Evolutionary conservation across 208 protist genomes (phyloP).

Genomic region (Blechomonas ayalai): DNA sequence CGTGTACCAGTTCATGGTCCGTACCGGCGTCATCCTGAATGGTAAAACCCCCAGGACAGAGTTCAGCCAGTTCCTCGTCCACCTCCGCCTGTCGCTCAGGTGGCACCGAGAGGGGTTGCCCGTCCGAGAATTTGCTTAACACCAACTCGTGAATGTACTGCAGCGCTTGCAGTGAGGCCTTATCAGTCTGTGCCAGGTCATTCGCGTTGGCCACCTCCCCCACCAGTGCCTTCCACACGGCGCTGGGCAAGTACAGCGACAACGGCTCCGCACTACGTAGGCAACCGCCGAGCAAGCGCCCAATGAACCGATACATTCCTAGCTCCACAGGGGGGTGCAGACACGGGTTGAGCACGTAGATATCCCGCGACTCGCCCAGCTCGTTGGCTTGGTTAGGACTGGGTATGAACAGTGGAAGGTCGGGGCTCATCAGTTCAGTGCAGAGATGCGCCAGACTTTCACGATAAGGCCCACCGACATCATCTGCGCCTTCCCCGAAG

Average conservation of each 20-base stretch:
- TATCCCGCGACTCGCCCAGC: conserved; percentile 71
- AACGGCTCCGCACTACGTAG: conserved; percentile 89
- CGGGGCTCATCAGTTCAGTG: conserved; percentile 78
- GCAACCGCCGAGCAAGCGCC: conserved; percentile 92
- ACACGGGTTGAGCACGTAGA: conserved; percentile 65
- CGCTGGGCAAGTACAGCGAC: conserved; percentile 84
- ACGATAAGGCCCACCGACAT: conserved; percentile 91
- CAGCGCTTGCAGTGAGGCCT: conserved; percentile 39
- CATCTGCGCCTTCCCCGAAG: conserved; percentile 88
- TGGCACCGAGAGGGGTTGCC: background rate
- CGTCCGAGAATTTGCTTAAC: background rate
- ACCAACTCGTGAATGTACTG: conserved; percentile 39
- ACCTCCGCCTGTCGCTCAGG: too few relatives aligned
- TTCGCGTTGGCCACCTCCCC: conserved; percentile 31
- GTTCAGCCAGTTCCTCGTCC: conserved; percentile 37
- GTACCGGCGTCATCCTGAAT: conserved; percentile 36
- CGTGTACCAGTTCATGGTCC: conserved; percentile 32
- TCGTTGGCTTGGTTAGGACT: conserved; percentile 67
- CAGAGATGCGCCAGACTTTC: conserved; percentile 89
- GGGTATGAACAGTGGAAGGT: conserved; percentile 81
- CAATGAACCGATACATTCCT: conserved; percentile 88
- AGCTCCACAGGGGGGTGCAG: conserved; percentile 29
- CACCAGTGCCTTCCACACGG: conserved; percentile 89
- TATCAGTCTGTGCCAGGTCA: conserved; percentile 60
- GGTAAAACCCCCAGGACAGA: conserved; percentile 69